Evolutionary conservation across 352 stramenopile genomes (phyloP), one percentile per base, ranked within the genome.

Genomic region (Globisporangium polare): DNA sequence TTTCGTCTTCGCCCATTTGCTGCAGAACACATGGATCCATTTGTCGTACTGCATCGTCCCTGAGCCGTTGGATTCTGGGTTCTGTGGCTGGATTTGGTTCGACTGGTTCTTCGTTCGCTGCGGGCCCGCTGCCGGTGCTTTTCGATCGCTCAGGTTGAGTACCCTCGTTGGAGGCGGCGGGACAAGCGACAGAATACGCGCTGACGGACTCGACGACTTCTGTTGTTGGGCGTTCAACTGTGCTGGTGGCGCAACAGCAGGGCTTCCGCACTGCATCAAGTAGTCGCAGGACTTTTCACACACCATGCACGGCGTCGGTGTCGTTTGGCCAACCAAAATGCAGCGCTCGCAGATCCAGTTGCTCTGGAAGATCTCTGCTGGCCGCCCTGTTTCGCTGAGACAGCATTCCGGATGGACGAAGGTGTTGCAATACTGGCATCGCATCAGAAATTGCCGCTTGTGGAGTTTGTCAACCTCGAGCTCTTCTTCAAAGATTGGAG

Each of bases 341-440:
- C 87, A 96, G 0, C 75, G 73, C 53, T 96, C 87, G 56, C 87
- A 96, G 33, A 92, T 92, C 87, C 85, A 96, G 37, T 92, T 93
- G 62, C 79, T 92, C 64, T 72, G 60, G 60, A 88, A 83, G 41
- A 90, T 80, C 26, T 78, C 67, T 0, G 73, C 62, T 2, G 76
- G 80, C 7, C 73, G 73, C 2, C 80, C 78, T 52, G 90, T 80
- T 47, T 92, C 79, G n/a, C 72, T 89, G 53, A 89, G 73, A 17
- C 78, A 90, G 61, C 87, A 94, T n/a, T 86, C 75, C 0, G 87
- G 80, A 46, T 95, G 87, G 31, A 92, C 79, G 59, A 88, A 83
- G 8, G 85, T 83, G 62, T 88, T 91, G 73, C 87, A 95, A 53
- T 90, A 89, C 56, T 90, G 86, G 49, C 87, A 95, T 12, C 87